phyloP scores from a whole-genome alignment of 2,329 filamentous ascomycete species.

The Penicillium polonicum region DNA sequence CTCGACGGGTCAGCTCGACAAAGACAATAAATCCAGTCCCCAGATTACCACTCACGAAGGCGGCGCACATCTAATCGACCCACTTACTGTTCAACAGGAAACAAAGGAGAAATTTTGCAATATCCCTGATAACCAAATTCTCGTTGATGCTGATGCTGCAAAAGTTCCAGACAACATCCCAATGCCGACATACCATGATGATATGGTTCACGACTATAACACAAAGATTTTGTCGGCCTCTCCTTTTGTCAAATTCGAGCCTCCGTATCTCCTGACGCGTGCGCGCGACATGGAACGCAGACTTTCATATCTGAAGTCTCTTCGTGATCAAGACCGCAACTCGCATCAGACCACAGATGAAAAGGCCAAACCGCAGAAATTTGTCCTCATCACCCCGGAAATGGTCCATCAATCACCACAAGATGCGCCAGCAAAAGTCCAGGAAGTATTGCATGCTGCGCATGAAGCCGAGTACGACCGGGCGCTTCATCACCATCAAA shows the following conservation, averaged over 20 bases:
- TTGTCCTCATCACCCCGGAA: slow-evolving; percentile 88
- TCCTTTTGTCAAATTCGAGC: slow-evolving; percentile 92
- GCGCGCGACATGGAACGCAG: slow-evolving; percentile 86
- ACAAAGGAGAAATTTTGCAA: slow-evolving; percentile 19
- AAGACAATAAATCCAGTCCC: slow-evolving; percentile 9
- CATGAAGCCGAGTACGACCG: slow-evolving; percentile 97
- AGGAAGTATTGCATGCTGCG: slow-evolving; percentile 90
- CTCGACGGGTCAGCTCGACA: slow-evolving; percentile 16
- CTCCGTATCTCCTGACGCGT: slow-evolving; percentile 89
- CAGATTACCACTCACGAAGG: slow-evolving; percentile 1
- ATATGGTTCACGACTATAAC: slow-evolving; percentile 89
- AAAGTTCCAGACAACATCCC: slow-evolving; percentile 74
- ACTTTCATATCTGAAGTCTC: slow-evolving; percentile 74
- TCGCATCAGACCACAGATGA: slow-evolving; percentile 54
- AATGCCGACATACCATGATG: slow-evolving; percentile 89
- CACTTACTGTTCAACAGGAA: slow-evolving; percentile 15
- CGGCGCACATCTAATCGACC: not conserved
- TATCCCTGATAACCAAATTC: slow-evolving; percentile 16
- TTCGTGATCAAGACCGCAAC: slow-evolving; percentile 67
- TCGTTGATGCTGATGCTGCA: slow-evolving; percentile 26
- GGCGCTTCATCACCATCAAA: slow-evolving; percentile 87
- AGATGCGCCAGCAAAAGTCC: slow-evolving; percentile 78
- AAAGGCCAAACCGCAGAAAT: slow-evolving; percentile 66
- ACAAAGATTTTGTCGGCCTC: slow-evolving; percentile 93
- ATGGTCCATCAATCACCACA: slow-evolving; percentile 88